Percentiles rank a stretch among this genome's conserved stretches.
These are phyloP conservation scores for Penicillium sp. DNA, from an alignment of 2,329 filamentous ascomycete genomes.

Conservation along the genomic window DNA sequence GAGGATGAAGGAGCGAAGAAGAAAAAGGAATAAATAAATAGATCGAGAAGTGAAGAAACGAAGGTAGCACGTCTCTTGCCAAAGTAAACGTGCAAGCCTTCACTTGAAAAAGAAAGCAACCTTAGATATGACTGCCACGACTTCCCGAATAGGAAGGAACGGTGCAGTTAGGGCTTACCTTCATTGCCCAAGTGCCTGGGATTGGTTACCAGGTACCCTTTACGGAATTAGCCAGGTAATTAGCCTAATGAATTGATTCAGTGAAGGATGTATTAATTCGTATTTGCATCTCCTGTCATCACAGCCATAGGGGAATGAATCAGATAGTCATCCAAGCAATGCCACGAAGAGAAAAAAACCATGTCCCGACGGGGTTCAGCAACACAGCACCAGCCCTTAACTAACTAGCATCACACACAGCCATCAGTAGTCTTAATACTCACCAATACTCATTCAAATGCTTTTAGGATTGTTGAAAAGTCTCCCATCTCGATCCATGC, in stretches of 20 bases:
- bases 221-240: neutral
- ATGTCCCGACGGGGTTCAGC: neutral
- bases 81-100: neutral
- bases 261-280: constrained; percentile 19
- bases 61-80: neutral
- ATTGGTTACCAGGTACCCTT: neutral
- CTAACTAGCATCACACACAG: constrained; percentile 1
- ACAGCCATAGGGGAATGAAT: constrained; percentile 13
- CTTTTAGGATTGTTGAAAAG: constrained; percentile 13
- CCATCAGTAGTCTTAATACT: constrained; percentile 5
- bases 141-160: too few relatives aligned
- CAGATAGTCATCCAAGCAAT: constrained; percentile 17
- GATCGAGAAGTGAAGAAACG: neutral
- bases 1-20: neutral
- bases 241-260: neutral
- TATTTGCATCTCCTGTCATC: constrained; percentile 23
- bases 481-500: constrained; percentile 7
- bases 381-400: constrained; percentile 5
- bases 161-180: neutral
- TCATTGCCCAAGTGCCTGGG: too few relatives aligned
- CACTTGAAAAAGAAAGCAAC: neutral
- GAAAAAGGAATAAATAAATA: neutral
- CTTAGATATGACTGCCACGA: neutral
- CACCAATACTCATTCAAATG: constrained; percentile 12
- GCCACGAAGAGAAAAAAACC: constrained; percentile 6